Conservation (phyloP, 2,329 filamentous ascomycete species). For the Fusarium brachygibbosum region DNA sequence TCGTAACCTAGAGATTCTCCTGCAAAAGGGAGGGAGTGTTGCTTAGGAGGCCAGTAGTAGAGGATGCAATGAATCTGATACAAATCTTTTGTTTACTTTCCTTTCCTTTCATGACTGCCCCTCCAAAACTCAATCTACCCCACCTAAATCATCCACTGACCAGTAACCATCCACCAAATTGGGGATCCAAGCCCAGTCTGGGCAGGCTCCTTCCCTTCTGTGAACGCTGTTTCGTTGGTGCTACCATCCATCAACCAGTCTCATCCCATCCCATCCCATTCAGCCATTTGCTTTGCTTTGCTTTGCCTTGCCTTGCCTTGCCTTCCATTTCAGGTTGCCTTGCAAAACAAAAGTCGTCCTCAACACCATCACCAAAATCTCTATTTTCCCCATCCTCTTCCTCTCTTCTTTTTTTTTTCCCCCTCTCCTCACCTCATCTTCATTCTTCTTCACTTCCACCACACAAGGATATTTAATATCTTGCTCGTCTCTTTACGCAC, state of each 20-base stretch:
- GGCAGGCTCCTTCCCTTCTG: constrained; percentile 15
- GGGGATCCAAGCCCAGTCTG: background rate
- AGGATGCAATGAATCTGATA: background rate
- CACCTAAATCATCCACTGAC: constrained; percentile 4
- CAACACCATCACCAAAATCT: constrained; percentile 41
- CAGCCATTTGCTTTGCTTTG: background rate
- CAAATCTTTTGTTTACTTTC: constrained; percentile 47
- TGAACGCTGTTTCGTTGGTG: constrained; percentile 26
- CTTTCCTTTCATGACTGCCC: constrained; percentile 5
- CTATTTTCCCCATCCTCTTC: constrained; percentile 17
- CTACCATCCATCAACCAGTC: constrained; percentile 15
- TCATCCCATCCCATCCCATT: background rate
- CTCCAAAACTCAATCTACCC: constrained; percentile 14
- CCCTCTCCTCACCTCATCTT: background rate
- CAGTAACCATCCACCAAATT: constrained; percentile 11
- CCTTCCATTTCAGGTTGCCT: constrained; percentile 25
- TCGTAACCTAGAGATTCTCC: background rate
- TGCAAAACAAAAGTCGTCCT: constrained; percentile 21
- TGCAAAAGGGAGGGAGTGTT: constrained; percentile 14
- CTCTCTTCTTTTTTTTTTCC: background rate
- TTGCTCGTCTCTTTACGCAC: constrained; percentile 1
- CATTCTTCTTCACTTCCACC: constrained; percentile 18
- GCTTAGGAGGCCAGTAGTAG: constrained; percentile 8
- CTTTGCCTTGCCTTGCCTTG: constrained; percentile 13
- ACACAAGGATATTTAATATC: constrained; percentile 10